These are phyloP conservation scores for Hemerocallis citrina DNA, from an alignment of 106 monocot genomes.

Conservation along the genomic window DNA sequence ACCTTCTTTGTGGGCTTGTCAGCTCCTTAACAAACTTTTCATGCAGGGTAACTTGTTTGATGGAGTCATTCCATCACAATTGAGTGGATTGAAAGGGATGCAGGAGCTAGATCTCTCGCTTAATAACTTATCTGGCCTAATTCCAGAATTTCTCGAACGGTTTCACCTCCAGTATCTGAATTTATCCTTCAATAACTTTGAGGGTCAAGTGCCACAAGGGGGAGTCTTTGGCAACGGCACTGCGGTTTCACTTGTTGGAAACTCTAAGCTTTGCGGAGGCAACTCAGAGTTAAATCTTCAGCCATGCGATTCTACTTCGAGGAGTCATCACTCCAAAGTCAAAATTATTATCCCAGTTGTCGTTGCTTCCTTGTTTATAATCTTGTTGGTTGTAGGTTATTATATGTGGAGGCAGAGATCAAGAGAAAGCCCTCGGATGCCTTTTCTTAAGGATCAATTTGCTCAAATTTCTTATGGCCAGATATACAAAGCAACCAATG, in stretches of 20 bases:
- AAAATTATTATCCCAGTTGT: too few relatives aligned
- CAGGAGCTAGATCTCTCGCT: conserved; percentile 23
- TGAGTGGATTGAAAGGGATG: conserved; percentile 13
- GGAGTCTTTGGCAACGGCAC: conserved; percentile 7
- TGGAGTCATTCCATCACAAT: conserved; percentile 22
- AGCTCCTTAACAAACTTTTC: conserved; percentile 15
- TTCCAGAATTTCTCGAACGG: conserved; percentile 22
- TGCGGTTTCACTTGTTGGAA: conserved; percentile 2
- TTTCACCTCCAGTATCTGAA: conserved; percentile 8
- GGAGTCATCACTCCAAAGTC: too few relatives aligned
- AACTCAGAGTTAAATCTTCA: not conserved
- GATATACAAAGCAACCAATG: too few relatives aligned
- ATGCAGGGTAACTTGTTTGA: conserved; percentile 26
- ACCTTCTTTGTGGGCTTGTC: conserved; percentile 13
- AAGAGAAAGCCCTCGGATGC: too few relatives aligned
- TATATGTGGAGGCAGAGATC: too few relatives aligned
- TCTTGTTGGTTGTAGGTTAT: too few relatives aligned
- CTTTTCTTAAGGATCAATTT: too few relatives aligned
- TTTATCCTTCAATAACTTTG: conserved; percentile 10
- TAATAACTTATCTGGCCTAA: conserved; percentile 30
- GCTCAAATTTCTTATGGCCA: too few relatives aligned
- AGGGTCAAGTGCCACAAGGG: conserved; percentile 3
- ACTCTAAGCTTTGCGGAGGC: conserved; percentile 7
- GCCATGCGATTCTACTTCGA: too few relatives aligned
- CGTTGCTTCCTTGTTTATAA: too few relatives aligned